These are phyloP conservation scores for Bacidia rubella DNA, from an alignment of 495 filamentous ascomycete species.

Conservation along the genomic window DNA sequence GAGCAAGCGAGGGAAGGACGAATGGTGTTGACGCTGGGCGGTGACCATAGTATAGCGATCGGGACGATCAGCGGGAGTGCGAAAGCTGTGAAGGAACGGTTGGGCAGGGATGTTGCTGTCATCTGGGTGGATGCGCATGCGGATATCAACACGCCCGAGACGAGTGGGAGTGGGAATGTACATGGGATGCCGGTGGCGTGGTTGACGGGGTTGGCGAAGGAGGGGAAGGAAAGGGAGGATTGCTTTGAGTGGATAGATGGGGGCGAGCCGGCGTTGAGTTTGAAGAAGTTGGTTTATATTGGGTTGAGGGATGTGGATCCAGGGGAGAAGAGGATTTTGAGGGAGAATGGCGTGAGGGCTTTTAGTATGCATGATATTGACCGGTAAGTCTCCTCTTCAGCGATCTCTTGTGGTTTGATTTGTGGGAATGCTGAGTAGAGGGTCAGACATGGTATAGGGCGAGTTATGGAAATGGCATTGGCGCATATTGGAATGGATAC, in stretches of 20 bases:
- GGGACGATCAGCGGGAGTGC: constrained; percentile 77
- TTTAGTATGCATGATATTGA: constrained; percentile 99
- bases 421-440: not conserved
- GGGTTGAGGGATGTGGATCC: constrained; percentile 84
- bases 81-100: constrained; percentile 69
- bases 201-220: constrained; percentile 66
- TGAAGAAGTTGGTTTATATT: constrained; percentile 92
- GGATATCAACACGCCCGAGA: constrained; percentile 94
- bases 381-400: constrained; percentile 31
- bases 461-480: constrained; percentile 93
- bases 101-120: constrained; percentile 70
- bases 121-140: constrained; percentile 99
- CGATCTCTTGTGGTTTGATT: not conserved
- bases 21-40: constrained; percentile 83
- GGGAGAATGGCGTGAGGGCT: constrained; percentile 80
- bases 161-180: constrained; percentile 78
- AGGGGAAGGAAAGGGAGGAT: constrained; percentile 46
- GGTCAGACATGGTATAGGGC: constrained; percentile 73
- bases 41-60: constrained; percentile 94
- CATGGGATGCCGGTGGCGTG: constrained; percentile 98
- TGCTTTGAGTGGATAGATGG: constrained; percentile 72
- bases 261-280: constrained; percentile 37
- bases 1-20: constrained; percentile 71
- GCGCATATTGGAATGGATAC: constrained; percentile 88
- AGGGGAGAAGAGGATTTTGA: constrained; percentile 79